Conservation (phyloP, 108 stramenopile species). For the Cyclotella atomus region DNA sequence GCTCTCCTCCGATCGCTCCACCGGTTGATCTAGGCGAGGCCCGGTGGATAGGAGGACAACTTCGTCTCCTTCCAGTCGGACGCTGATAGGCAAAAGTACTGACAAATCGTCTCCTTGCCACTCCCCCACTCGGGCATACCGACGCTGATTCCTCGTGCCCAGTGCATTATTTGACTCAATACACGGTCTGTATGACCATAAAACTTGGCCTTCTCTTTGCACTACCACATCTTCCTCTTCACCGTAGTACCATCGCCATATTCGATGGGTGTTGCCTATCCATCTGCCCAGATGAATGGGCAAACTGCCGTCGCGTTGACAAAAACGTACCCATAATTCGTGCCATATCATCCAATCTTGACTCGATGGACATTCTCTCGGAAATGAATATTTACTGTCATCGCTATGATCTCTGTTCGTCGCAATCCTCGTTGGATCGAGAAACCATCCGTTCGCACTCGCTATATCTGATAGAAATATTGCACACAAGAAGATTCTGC, state of each 20-base stretch:
- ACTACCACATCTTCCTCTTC: too few relatives aligned
- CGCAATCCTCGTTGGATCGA: neutral
- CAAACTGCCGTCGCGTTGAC: neutral
- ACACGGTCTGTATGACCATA: too few relatives aligned
- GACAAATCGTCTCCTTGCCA: too few relatives aligned
- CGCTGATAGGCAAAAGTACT: too few relatives aligned
- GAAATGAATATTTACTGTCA: neutral
- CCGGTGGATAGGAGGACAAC: too few relatives aligned
- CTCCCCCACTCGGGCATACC: too few relatives aligned
- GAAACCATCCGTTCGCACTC: neutral
- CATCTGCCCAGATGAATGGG: neutral
- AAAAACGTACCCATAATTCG: neutral
- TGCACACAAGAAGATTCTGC: neutral
- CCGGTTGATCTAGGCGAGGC: too few relatives aligned
- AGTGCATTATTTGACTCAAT: too few relatives aligned
- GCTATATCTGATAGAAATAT: neutral
- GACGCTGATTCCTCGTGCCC: too few relatives aligned
- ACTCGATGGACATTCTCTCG: neutral
- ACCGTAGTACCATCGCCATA: neutral
- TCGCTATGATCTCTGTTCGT: neutral
- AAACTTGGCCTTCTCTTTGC: too few relatives aligned
- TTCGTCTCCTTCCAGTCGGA: too few relatives aligned
- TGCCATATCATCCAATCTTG: neutral
- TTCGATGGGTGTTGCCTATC: neutral
- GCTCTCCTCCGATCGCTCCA: too few relatives aligned